These are phyloP conservation scores for Licmophora abbreviata DNA, from an alignment of 108 stramenopile species.

Conservation along the genomic window DNA sequence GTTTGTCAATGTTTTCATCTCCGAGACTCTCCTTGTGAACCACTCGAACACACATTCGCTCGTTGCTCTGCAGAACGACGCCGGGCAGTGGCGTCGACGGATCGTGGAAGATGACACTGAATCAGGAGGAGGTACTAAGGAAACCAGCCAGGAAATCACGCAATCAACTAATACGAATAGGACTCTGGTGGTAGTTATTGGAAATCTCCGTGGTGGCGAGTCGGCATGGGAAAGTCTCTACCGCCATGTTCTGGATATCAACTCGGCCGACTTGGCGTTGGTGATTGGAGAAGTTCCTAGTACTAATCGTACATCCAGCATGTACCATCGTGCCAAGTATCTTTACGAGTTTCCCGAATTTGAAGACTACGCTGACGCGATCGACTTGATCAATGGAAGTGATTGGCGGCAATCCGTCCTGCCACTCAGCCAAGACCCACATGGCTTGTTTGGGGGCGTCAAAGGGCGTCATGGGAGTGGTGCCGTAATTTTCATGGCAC, in stretches of 20 bases:
- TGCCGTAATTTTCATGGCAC: conserved; percentile 31
- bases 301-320: conserved; percentile 3
- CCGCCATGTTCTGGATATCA: conserved; percentile 29
- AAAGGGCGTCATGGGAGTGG: conserved; percentile 13
- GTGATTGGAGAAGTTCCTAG: conserved; percentile 13
- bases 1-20: too few relatives aligned
- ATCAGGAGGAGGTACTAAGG: too few relatives aligned
- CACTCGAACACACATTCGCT: too few relatives aligned
- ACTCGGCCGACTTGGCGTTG: conserved; percentile 32
- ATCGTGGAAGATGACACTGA: too few relatives aligned
- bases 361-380: conserved; percentile 36
- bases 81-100: too few relatives aligned
- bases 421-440: neutral
- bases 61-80: too few relatives aligned
- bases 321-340: conserved; percentile 27
- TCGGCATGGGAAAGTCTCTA: conserved; percentile 35
- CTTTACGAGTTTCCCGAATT: conserved; percentile 24
- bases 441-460: conserved; percentile 19
- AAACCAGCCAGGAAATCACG: too few relatives aligned
- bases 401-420: conserved; percentile 12
- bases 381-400: conserved; percentile 31
- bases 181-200: conserved; percentile 30
- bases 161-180: conserved; percentile 4
- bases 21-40: too few relatives aligned
- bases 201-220: conserved; percentile 37